Evolutionary conservation across 768 basidiomycete genomes (phyloP).

Genomic region (Panaeolus cyanescens): DNA sequence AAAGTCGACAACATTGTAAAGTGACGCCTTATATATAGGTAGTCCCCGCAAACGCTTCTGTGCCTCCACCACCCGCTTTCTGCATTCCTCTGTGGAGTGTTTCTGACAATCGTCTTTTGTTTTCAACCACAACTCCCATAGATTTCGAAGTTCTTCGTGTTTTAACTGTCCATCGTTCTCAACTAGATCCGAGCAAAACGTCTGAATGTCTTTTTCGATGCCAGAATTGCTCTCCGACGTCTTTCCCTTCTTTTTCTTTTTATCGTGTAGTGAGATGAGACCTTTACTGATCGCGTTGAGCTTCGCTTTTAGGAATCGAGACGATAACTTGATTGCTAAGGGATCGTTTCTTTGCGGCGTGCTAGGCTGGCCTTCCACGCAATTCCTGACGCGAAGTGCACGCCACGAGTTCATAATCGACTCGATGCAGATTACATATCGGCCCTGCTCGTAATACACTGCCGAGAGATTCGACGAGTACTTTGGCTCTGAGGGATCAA

Average conservation of each 20-base stretch:
- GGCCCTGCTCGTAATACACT: conserved; percentile 18
- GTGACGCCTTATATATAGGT: conserved; percentile 15
- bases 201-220: no score
- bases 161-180: no score
- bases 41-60: conserved; percentile 13
- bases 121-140: no score
- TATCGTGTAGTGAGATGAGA: no score
- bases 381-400: conserved; percentile 5
- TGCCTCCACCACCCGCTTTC: conserved; percentile 5
- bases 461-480: conserved; percentile 24
- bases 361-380: background rate
- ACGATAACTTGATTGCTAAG: conserved; percentile 6
- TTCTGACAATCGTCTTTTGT: conserved; percentile 10
- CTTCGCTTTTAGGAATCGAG: conserved; percentile 8
- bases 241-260: no score
- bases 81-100: conserved; percentile 12
- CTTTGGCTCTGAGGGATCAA: conserved; percentile 16
- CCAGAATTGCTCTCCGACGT: no score
- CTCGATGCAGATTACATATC: conserved; percentile 13
- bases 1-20: no score
- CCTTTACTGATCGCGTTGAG: no score
- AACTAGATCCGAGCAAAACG: no score
- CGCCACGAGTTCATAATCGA: conserved; percentile 7
- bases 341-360: conserved; percentile 5
- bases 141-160: no score